These are phyloP conservation scores for Fusarium virguliforme DNA, from an alignment of 2,329 filamentous ascomycete species.

Conservation along the genomic window DNA sequence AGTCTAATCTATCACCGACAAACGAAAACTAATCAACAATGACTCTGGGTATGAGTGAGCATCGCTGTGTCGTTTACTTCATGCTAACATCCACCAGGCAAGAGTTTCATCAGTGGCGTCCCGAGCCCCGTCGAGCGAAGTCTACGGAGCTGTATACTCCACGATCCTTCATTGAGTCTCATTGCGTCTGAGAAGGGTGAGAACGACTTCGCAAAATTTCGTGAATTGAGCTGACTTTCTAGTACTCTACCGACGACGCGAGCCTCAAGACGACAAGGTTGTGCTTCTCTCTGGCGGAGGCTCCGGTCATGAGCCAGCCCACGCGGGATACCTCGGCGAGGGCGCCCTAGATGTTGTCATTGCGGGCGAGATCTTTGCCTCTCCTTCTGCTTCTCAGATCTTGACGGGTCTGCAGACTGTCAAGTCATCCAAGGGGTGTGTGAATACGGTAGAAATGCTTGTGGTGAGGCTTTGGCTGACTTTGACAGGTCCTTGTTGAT, in stretches of 20 bases:
- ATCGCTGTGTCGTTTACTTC: not conserved
- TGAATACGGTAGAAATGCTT: accelerated
- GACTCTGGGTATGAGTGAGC: constrained; percentile 42
- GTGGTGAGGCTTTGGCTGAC: constrained; percentile 6
- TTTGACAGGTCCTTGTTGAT: constrained; percentile 42
- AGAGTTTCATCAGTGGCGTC: constrained; percentile 47
- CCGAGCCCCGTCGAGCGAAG: constrained; percentile 42
- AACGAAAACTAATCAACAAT: constrained; percentile 26
- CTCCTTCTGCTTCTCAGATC: constrained; percentile 48
- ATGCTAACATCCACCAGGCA: constrained; percentile 29
- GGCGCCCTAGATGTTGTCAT: constrained; percentile 46
- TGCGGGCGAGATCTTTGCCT: constrained; percentile 49
- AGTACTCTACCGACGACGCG: constrained; percentile 45
- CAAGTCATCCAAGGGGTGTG: constrained; percentile 43
- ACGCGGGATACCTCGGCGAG: constrained; percentile 48
- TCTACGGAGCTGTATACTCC: constrained; percentile 46
- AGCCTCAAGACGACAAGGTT: constrained; percentile 39
- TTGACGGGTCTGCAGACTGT: constrained; percentile 42
- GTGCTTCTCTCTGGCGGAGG: constrained; percentile 46
- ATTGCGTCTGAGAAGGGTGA: constrained; percentile 45
- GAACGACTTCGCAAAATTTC: not conserved
- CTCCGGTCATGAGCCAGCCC: constrained; percentile 48
- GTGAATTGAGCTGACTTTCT: not conserved
- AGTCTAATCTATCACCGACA: not conserved
- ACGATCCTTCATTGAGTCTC: constrained; percentile 45